A percentile compares a stretch with the other conserved stretches of the same genome.
Conservation (phyloP, 352 stramenopile genomes). For the Blastocystis sp. region DNA sequence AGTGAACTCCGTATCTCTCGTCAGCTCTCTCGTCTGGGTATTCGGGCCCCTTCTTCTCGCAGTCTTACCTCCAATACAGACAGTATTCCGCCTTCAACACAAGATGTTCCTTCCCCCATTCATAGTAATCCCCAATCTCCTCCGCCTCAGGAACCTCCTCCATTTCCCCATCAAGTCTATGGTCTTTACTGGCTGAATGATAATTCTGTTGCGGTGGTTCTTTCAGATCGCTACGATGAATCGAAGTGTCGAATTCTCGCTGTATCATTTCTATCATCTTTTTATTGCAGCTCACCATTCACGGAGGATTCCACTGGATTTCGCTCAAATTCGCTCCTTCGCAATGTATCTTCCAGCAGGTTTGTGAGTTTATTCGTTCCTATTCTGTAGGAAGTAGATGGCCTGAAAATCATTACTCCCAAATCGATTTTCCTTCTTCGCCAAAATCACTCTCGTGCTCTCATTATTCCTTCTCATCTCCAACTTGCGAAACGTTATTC, state of each 20-base stretch:
- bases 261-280: background rate
- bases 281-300: constrained; percentile 12
- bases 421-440: background rate
- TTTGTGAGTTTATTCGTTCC: background rate
- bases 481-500: background rate
- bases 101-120: background rate
- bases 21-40: background rate
- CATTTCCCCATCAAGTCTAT: background rate
- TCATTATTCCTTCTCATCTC: constrained; percentile 7
- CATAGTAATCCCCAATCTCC: background rate
- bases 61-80: background rate
- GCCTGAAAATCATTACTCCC: constrained; percentile 8
- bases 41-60: background rate
- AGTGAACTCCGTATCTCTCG: background rate
- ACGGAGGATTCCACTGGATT: constrained; percentile 8
- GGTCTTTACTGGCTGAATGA: constrained; percentile 57
- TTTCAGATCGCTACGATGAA: background rate
- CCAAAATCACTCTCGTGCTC: constrained; percentile 12
- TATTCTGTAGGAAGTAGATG: constrained; percentile 22
- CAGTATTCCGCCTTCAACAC: background rate
- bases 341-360: constrained; percentile 29
- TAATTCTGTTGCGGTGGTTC: background rate
- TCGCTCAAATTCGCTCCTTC: background rate
- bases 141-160: background rate
- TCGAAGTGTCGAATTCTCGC: background rate